phyloP scores from a whole-genome alignment of 306 rosid genomes.

The Vachellia pachyceras region DNA sequence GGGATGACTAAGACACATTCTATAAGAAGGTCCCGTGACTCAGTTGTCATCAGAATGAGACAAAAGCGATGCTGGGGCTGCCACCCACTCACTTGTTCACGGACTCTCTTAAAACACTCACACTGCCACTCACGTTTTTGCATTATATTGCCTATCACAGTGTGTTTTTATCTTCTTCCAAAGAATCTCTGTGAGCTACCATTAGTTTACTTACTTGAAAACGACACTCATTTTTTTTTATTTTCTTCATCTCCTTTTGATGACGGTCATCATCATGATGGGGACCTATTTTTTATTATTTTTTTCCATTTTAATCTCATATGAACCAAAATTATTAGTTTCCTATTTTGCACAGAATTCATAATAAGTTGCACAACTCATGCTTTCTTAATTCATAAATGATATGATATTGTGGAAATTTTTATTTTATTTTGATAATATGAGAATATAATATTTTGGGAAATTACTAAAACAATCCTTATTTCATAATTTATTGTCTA shows the following conservation, averaged over 20 bases:
- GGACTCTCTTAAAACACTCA: neutral
- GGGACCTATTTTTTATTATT: neutral
- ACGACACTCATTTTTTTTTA: neutral
- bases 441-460: neutral
- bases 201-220: neutral
- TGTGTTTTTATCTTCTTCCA: neutral
- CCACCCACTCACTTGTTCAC: constrained; percentile 19
- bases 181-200: neutral
- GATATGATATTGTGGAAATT: too few relatives aligned
- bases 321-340: neutral
- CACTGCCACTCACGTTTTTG: neutral
- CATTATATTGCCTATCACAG: neutral
- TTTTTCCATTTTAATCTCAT: neutral
- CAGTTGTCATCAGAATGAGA: neutral
- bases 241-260: too few relatives aligned
- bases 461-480: too few relatives aligned
- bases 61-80: neutral
- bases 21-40: constrained; percentile 16
- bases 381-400: neutral
- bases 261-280: neutral
- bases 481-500: too few relatives aligned
- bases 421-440: neutral
- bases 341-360: neutral
- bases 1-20: neutral
- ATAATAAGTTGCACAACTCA: neutral